Evolutionary conservation across 1,284 basidiomycete species (phyloP).

Genomic region (Apiotrichum laibachii): DNA sequence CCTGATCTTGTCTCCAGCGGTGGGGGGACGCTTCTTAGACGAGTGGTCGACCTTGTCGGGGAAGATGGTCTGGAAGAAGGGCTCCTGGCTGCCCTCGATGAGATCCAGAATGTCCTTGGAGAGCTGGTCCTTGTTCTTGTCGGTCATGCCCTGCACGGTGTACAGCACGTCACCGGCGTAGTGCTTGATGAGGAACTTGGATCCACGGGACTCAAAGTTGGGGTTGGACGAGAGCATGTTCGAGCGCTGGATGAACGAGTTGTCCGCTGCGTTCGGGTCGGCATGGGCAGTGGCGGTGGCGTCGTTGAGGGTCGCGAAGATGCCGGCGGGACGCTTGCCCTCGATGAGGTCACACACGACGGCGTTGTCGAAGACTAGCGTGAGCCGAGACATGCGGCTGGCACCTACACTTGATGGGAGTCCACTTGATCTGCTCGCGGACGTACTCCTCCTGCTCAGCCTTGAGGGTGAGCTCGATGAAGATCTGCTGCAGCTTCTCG

Average conservation of each 20-base stretch:
- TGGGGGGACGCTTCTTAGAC: slow-evolving; percentile 97
- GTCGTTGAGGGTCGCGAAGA: slow-evolving; percentile 97
- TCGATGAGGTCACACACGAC: slow-evolving; percentile 98
- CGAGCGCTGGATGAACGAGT: slow-evolving; percentile 91
- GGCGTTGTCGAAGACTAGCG: slow-evolving; percentile 51
- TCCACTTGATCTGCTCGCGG: slow-evolving; percentile 98
- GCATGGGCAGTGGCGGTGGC: slow-evolving; percentile 98
- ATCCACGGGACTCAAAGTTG: slow-evolving; percentile 88
- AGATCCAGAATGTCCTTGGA: slow-evolving; percentile 93
- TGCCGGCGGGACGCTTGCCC: slow-evolving; percentile 90
- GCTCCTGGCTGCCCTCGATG: slow-evolving; percentile 72
- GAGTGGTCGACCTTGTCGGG: slow-evolving; percentile 92
- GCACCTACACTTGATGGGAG: slow-evolving; percentile 77
- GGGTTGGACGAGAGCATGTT: slow-evolving; percentile 75
- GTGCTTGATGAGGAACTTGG: slow-evolving; percentile 86
- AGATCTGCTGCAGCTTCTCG: slow-evolving; percentile 98
- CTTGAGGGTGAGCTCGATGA: slow-evolving; percentile 97
- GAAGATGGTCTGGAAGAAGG: slow-evolving; percentile 85
- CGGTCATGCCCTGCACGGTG: slow-evolving; percentile 96
- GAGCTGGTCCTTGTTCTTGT: slow-evolving; percentile 99
- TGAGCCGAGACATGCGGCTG: not conserved
- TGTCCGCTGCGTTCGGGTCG: slow-evolving; percentile 93
- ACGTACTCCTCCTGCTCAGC: slow-evolving; percentile 99
- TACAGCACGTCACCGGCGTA: slow-evolving; percentile 99
- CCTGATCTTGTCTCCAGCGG: slow-evolving; percentile 98